phyloP scores from a whole-genome alignment of 2,329 filamentous ascomycete species.

The Chaetomiaceae sp. region DNA sequence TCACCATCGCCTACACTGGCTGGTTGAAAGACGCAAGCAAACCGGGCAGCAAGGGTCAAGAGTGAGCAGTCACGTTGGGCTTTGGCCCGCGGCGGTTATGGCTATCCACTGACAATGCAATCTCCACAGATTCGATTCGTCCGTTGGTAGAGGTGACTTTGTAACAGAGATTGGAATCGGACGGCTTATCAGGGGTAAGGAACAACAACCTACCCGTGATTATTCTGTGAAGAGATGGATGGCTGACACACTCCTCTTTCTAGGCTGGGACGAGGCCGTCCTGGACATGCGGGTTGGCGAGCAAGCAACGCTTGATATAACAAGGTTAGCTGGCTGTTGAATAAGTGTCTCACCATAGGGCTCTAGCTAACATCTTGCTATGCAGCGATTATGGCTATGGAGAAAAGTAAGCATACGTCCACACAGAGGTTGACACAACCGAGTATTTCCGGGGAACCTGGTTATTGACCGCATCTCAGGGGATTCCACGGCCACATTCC shows the following conservation, averaged over 20 bases:
- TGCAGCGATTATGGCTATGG: slow-evolving; percentile 63
- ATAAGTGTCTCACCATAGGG: not conserved
- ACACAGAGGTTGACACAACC: slow-evolving; percentile 8
- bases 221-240: no score
- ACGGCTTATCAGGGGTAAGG: slow-evolving; percentile 76
- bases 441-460: no score
- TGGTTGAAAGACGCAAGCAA: slow-evolving; percentile 67
- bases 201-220: no score
- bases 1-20: slow-evolving; percentile 89
- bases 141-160: slow-evolving; percentile 72
- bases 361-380: not conserved
- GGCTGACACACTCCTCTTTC: slow-evolving; percentile 1
- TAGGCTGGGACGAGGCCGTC: slow-evolving; percentile 85
- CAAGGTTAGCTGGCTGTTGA: slow-evolving; percentile 51
- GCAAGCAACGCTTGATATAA: slow-evolving; percentile 80
- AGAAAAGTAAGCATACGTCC: slow-evolving; percentile 41
- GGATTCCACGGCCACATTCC: slow-evolving; percentile 79
- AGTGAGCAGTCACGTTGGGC: slow-evolving; percentile 47
- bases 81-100: no score
- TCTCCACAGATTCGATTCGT: slow-evolving; percentile 80
- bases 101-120: slow-evolving; percentile 13
- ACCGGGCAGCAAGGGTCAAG: slow-evolving; percentile 60
- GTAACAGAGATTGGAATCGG: slow-evolving; percentile 74
- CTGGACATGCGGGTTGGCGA: slow-evolving; percentile 83
- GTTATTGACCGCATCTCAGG: slow-evolving; percentile 42